These are phyloP conservation scores for Heliamphora ciliata DNA, from an alignment of 179 eudicot species.

Conservation along the genomic window DNA sequence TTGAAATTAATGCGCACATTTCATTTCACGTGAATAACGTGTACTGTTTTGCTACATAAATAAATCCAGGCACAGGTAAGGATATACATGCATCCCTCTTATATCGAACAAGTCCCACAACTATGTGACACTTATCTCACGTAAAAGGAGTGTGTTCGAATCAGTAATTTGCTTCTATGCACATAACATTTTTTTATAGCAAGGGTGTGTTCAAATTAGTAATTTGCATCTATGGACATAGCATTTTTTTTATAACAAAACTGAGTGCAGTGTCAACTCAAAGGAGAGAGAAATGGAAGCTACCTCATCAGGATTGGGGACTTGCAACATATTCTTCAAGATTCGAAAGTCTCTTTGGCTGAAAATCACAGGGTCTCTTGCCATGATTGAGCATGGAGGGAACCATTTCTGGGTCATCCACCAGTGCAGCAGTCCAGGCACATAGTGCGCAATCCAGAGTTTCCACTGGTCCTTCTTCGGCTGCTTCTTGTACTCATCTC, in stretches of 20 bases:
- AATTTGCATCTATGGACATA: background rate
- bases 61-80: too few relatives aligned
- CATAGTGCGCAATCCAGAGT: conserved; percentile 25
- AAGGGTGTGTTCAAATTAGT: too few relatives aligned
- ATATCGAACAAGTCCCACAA: too few relatives aligned
- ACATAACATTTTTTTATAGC: background rate
- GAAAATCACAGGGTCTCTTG: conserved; percentile 25
- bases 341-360: conserved; percentile 36
- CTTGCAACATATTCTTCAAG: conserved; percentile 24
- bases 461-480: conserved; percentile 27
- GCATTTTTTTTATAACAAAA: background rate
- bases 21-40: too few relatives aligned
- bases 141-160: too few relatives aligned
- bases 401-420: conserved; percentile 58
- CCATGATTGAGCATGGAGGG: conserved; percentile 26
- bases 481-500: conserved; percentile 46
- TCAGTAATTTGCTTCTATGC: background rate
- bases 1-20: too few relatives aligned
- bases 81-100: too few relatives aligned
- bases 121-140: too few relatives aligned
- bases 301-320: background rate
- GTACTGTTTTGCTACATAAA: too few relatives aligned
- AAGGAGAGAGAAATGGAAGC: background rate
- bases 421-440: conserved; percentile 50
- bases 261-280: background rate